Base-by-base conservation (phyloP, 139 green algal genomes). In the Tetradesmus lagerheimii region DNA sequence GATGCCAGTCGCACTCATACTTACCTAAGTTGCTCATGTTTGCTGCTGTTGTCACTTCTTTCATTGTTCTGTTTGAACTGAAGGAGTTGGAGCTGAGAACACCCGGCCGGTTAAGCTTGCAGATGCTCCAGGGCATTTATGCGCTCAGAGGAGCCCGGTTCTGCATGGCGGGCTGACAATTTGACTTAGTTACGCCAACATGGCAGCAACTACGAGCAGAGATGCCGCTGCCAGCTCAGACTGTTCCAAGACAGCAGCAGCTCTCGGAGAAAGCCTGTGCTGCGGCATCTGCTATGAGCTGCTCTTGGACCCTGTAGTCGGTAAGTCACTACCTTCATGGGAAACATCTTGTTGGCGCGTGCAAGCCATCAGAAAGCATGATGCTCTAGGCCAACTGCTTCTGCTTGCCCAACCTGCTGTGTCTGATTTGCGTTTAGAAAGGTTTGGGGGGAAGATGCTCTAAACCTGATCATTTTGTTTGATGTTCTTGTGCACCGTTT, bases 241-340 rank as follows among this genome's bases (percentile, higher is more conserved):
- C 57, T 31, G 20, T 23, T 71, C 57, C 57, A 71, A 71, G 25
- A 71, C 57, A 71, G 57, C 57, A 71, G 57, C 57, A 71, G 57
- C 57, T 71, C 57, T 71, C 2, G 57, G 57, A 71, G 57, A 71
- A 71, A 71, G 57, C 57, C 71, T 79, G 4, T 37, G 31, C 11
- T 88, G 83, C 45, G 83, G 83, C 14, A 57, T 89, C 8, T 89
- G 85, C n/a, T 89, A 83, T 71, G 67, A 89, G 64, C 71, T 89
- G 15, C 34, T 83, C 12, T 1, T 89, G 20, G 85, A 89, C 34
- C 85, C 85, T n/a, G 71, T 89, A 25, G 85, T 89, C 15, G 85
- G 85, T 83, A 31, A 75, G 85, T 41, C 25, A 41, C 11, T 20
- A 14, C 1, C 1, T 35, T 14, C 5, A 15, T 1, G 15, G n/a